These are phyloP conservation scores for Fusarium buxicola DNA, from an alignment of 2,329 filamentous ascomycete genomes.

Conservation along the genomic window DNA sequence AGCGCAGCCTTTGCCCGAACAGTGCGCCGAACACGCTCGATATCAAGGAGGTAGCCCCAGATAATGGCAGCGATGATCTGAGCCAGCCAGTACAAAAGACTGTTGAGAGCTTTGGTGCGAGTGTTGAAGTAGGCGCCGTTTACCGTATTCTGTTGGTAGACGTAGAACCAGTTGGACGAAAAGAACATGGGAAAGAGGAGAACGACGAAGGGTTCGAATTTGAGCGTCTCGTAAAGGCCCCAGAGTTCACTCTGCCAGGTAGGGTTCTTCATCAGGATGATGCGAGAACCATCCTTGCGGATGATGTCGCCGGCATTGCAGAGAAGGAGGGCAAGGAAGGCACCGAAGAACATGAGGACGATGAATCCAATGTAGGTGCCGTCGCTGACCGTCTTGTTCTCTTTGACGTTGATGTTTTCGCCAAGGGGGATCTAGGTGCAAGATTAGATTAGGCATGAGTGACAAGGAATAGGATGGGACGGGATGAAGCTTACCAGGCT, in stretches of 20 bases:
- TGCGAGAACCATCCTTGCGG: conserved; percentile 80
- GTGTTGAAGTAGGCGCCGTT: conserved; percentile 78
- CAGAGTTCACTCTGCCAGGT: conserved; percentile 83
- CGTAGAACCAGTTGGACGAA: conserved; percentile 86
- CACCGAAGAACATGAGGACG: conserved; percentile 81
- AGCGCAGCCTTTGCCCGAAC: conserved; percentile 75
- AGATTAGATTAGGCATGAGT: background rate
- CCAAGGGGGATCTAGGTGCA: conserved; percentile 65
- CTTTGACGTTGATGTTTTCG: conserved; percentile 41
- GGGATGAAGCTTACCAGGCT: conserved; percentile 64
- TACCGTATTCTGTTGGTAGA: conserved; percentile 81
- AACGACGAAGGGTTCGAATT: conserved; percentile 75
- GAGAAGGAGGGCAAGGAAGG: conserved; percentile 75
- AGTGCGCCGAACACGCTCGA: conserved; percentile 68
- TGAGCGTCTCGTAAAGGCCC: conserved; percentile 80
- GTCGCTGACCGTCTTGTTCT: conserved; percentile 67
- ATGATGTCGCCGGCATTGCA: conserved; percentile 78
- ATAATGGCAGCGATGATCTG: conserved; percentile 82
- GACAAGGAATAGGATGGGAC: too few species aligned
- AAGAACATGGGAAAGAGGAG: conserved; percentile 85
- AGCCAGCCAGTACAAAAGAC: conserved; percentile 75
- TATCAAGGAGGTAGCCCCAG: conserved; percentile 79
- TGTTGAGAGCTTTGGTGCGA: conserved; percentile 79
- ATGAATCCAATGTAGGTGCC: conserved; percentile 92
- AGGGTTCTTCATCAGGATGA: conserved; percentile 92